These are phyloP conservation scores for Exophiala phaeomuriformis DNA, from an alignment of 2,329 filamentous ascomycete genomes.

Conservation along the genomic window DNA sequence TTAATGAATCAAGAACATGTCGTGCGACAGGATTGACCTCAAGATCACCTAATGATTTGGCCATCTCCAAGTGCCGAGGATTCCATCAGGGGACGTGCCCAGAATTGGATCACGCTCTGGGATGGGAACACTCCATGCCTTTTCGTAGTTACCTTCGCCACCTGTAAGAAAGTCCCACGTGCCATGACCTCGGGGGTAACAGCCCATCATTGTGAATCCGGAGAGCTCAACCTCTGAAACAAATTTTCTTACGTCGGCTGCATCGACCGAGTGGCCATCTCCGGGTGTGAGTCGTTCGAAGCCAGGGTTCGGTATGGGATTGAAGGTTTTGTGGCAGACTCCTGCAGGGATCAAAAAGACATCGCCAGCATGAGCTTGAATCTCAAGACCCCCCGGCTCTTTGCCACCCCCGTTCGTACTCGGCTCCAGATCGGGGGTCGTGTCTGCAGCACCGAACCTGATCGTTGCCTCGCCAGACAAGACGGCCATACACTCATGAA, in stretches of 20 bases:
- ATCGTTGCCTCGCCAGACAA: conserved; percentile 48
- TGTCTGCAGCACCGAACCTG: conserved; percentile 50
- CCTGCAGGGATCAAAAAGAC: conserved; percentile 54
- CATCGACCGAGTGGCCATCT: conserved; percentile 33
- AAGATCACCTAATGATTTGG: too few relatives aligned
- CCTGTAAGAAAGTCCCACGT: conserved; percentile 48
- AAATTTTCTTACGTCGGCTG: conserved; percentile 31
- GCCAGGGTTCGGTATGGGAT: conserved; percentile 35
- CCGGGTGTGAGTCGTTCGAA: conserved; percentile 43
- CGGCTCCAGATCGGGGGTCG: conserved; percentile 34
- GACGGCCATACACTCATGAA: conserved; percentile 54
- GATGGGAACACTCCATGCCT: too few relatives aligned
- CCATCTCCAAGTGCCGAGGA: too few relatives aligned
- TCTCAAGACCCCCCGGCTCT: conserved; percentile 45
- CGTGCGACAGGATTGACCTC: too few relatives aligned
- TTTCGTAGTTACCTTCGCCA: conserved; percentile 30
- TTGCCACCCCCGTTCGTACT: conserved; percentile 36
- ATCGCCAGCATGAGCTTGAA: conserved; percentile 47
- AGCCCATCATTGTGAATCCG: conserved; percentile 53
- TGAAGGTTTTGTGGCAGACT: conserved; percentile 49
- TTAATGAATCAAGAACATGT: too few relatives aligned
- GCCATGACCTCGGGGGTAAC: conserved; percentile 43
- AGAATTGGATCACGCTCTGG: too few relatives aligned
- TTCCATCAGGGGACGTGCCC: too few relatives aligned
- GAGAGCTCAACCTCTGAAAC: conserved; percentile 34